Conservation (phyloP, 179 eudicot genomes). For the Actinidia arguta region DNA sequence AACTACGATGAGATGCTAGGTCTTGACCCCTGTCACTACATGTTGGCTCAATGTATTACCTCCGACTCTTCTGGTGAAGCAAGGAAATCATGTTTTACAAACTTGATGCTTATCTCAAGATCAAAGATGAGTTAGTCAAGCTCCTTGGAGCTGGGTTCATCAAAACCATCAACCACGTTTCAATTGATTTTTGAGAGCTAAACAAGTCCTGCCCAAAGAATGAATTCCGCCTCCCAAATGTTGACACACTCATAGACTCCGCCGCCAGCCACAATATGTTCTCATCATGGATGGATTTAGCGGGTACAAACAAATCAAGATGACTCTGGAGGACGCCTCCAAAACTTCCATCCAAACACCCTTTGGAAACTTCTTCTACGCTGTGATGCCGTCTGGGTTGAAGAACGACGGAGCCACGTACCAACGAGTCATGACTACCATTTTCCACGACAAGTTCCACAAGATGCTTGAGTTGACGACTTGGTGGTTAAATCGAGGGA, state of each 20-base stretch:
- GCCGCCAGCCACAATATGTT: background rate
- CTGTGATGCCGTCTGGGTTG: background rate
- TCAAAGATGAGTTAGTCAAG: background rate
- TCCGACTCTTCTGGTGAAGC: background rate
- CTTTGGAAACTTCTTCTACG: background rate
- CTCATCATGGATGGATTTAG: background rate
- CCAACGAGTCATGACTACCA: too few relatives aligned
- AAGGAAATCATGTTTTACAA: background rate
- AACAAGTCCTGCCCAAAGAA: background rate
- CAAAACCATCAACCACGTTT: background rate
- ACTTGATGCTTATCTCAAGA: background rate
- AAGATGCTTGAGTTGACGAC: background rate
- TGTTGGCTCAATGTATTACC: background rate
- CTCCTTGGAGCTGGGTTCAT: background rate
- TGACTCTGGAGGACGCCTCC: background rate
- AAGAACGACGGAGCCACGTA: background rate
- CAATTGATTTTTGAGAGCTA: background rate
- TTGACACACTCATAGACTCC: background rate
- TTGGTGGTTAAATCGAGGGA: background rate
- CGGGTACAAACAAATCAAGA: background rate
- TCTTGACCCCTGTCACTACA: background rate
- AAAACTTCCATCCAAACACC: background rate
- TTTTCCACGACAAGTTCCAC: background rate
- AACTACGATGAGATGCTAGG: background rate
- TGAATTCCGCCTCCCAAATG: background rate